These are phyloP conservation scores for Suillus subalutaceus DNA, from an alignment of 768 basidiomycete species.

Conservation along the genomic window DNA sequence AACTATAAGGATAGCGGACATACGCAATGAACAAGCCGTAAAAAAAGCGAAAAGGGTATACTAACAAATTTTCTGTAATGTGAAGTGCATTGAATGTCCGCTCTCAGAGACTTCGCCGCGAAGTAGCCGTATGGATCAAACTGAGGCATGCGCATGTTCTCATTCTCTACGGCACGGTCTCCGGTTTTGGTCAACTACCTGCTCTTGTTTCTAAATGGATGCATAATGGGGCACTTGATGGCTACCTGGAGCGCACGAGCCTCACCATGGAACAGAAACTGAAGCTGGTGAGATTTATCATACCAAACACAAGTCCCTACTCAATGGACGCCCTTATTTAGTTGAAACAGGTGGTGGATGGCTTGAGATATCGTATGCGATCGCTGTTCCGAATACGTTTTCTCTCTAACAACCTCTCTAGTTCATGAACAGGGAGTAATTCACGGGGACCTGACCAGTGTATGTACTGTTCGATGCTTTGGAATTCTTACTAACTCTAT, in stretches of 20 bases:
- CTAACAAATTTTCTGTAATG: not conserved
- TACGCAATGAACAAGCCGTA: not conserved
- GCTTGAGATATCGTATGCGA: not conserved
- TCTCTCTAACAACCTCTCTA: conserved; percentile 1
- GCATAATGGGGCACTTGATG: not conserved
- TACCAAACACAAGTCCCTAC: not conserved
- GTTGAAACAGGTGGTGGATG: conserved; percentile 3
- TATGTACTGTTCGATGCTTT: not conserved
- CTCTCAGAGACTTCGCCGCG: not conserved
- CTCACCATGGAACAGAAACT: conserved; percentile 1
- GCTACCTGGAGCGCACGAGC: not conserved
- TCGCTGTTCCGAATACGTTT: not conserved
- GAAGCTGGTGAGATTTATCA: not conserved
- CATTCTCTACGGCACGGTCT: not conserved
- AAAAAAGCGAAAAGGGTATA: not conserved
- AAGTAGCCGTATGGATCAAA: not conserved
- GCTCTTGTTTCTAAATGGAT: conserved; percentile 4
- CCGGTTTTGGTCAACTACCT: not conserved
- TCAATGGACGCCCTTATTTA: not conserved
- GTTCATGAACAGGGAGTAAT: not conserved
- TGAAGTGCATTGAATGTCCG: not conserved
- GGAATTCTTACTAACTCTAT: not conserved
- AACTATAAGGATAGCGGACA: not conserved
- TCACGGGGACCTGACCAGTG: not conserved
- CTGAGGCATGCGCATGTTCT: not conserved